phyloP scores from a whole-genome alignment of 1,284 basidiomycete genomes.

The Stereum hirsutum region DNA sequence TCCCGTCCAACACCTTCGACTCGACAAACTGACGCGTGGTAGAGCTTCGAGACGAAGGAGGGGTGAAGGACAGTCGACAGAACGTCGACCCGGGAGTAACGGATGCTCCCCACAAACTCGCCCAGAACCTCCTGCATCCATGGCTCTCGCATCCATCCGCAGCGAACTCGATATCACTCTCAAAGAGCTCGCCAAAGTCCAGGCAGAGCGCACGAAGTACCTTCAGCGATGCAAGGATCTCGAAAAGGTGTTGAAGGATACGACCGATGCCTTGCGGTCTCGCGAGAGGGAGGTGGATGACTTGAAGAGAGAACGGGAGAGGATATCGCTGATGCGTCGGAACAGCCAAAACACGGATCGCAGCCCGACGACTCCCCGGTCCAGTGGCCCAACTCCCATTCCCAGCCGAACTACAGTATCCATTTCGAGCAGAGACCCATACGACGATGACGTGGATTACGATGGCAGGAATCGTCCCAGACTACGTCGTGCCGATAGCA shows the following conservation, averaged over 20 bases:
- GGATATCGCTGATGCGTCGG: no score
- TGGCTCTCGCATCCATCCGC: constrained; percentile 32
- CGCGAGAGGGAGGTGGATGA: constrained; percentile 43
- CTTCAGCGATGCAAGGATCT: constrained; percentile 52
- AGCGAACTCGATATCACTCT: constrained; percentile 49
- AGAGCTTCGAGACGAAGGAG: constrained; percentile 13
- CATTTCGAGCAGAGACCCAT: constrained; percentile 6
- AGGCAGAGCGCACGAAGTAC: constrained; percentile 41
- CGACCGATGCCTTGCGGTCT: constrained; percentile 20
- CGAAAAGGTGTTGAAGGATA: constrained; percentile 36
- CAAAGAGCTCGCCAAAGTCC: constrained; percentile 43
- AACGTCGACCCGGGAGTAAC: constrained; percentile 10
- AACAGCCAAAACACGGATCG: constrained; percentile 14
- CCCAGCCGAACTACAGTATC: constrained; percentile 7
- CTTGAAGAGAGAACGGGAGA: constrained; percentile 31
- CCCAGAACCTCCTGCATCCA: constrained; percentile 15
- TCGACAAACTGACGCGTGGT: constrained; percentile 15
- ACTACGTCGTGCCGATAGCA: constrained; percentile 14
- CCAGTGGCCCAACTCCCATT: constrained; percentile 9
- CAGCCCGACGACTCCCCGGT: constrained; percentile 13
- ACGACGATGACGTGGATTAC: constrained; percentile 7
- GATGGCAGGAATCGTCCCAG: constrained; percentile 13
- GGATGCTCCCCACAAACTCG: constrained; percentile 21
- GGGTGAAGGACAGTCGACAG: constrained; percentile 12
- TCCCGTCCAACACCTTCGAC: constrained; percentile 8